These are phyloP conservation scores for Neocatenulostroma microsporum DNA, from an alignment of 2,329 filamentous ascomycete species.

Conservation along the genomic window DNA sequence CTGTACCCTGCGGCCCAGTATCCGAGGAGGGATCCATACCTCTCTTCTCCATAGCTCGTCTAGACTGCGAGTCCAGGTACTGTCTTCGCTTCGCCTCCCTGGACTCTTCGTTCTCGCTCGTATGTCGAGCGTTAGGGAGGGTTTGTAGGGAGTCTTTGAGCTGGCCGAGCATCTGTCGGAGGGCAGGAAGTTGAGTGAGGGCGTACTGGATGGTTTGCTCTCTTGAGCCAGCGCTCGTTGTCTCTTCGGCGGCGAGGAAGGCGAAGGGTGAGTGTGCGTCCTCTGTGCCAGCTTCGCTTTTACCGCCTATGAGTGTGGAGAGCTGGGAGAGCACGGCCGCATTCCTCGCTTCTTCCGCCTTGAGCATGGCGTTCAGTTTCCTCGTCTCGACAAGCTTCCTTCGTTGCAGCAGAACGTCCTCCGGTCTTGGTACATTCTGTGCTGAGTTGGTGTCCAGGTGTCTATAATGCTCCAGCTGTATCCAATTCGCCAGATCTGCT, in stretches of 20 bases:
- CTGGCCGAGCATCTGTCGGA: slow-evolving; percentile 61
- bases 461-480: slow-evolving; percentile 79
- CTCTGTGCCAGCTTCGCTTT: slow-evolving; percentile 22
- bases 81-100: slow-evolving; percentile 62
- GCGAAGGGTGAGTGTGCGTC: slow-evolving; percentile 38
- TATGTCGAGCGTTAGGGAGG: slow-evolving; percentile 25
- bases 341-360: slow-evolving; percentile 64
- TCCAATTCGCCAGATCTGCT: slow-evolving; percentile 62
- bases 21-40: slow-evolving; percentile 51
- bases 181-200: slow-evolving; percentile 70
- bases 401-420: slow-evolving; percentile 63
- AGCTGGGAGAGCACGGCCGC: slow-evolving; percentile 61
- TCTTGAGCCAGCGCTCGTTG: slow-evolving; percentile 45
- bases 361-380: slow-evolving; percentile 62
- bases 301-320: slow-evolving; percentile 47
- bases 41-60: slow-evolving; percentile 65
- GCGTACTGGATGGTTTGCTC: slow-evolving; percentile 72
- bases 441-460: slow-evolving; percentile 32
- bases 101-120: slow-evolving; percentile 31
- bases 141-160: slow-evolving; percentile 36
- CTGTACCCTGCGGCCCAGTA: slow-evolving; percentile 14
- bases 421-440: slow-evolving; percentile 49
- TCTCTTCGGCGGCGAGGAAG: slow-evolving; percentile 48
- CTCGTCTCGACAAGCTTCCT: slow-evolving; percentile 70
- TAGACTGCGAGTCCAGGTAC: slow-evolving; percentile 76